A percentile compares a stretch with the other conserved stretches of the same genome.
These are phyloP conservation scores for Solanum commersonii DNA, from an alignment of 257 asterid genomes.

Conservation along the genomic window DNA sequence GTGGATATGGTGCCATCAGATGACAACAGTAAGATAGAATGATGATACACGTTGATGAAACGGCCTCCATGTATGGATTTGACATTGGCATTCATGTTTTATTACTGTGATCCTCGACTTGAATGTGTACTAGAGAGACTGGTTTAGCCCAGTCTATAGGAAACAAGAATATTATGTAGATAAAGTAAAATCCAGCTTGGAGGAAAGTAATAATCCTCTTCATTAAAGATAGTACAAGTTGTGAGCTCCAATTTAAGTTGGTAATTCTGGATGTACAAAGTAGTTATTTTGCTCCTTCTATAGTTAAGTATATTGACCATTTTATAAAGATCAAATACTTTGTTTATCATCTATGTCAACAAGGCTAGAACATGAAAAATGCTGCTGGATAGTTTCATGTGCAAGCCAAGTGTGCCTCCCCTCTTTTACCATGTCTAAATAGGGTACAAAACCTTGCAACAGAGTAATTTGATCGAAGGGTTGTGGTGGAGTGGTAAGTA, in stretches of 20 bases:
- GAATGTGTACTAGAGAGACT: constrained; percentile 40
- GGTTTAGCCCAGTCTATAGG: constrained; percentile 48
- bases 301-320: no score
- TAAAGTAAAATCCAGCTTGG: neutral
- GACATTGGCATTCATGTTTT: constrained; percentile 46
- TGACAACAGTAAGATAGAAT: constrained; percentile 30
- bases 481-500: no score
- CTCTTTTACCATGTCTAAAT: neutral
- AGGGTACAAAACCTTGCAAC: no score
- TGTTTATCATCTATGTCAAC: no score
- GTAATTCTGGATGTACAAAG: neutral
- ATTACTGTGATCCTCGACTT: constrained; percentile 66
- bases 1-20: constrained; percentile 30
- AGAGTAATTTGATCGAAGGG: no score
- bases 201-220: neutral
- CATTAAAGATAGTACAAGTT: neutral
- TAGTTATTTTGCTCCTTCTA: no score
- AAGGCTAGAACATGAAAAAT: neutral
- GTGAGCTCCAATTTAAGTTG: neutral
- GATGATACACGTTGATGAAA: constrained; percentile 65
- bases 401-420: neutral
- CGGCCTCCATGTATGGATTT: constrained; percentile 46
- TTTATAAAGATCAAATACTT: no score
- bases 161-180: neutral
- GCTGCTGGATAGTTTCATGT: neutral